Base-by-base conservation (phyloP, 495 filamentous ascomycete genomes). In the Arthonia radiata region DNA sequence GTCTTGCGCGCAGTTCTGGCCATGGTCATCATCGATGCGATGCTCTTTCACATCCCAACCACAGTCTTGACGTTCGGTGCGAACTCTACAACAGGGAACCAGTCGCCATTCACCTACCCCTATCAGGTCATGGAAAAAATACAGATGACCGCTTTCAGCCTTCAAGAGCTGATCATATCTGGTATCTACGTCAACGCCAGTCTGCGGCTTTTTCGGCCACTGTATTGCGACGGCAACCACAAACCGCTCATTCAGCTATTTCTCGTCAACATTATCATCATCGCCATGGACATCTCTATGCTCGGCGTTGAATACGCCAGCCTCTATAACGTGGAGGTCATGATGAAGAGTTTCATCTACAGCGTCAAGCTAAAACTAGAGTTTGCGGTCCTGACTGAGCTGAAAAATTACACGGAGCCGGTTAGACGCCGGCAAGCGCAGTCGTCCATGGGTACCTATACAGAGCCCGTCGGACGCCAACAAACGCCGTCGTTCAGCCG, bases 331-430 rank as follows among this genome's bases (percentile, higher is more conserved):
- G 53, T 67, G 38, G 56, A 71, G 43, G 61, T 61, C 15, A 57
- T 59, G 32, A 49, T 64, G 34, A 69, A 70, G 37, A 58, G 59
- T 15, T 51, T 59, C 29, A 46, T 69, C 17, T 72, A 72, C 47
- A 59, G 57, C 44, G 50, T 71, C 43, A 72, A 72, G 41, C 48
- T 72, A 16, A 70, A 71, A 39, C 49, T 72, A 15, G 67, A 72
- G 36, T 71, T 70, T 40, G 58, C 59, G 25, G 59, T 70, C 18
- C 53, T 72, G 16, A 61, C 65, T 27, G 52, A 53, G 10, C 41
- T 67, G 4, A n/a, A n/a, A n/a, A n/a, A n/a, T n/a, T n/a, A n/a
- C n/a, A n/a, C n/a, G n/a, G n/a, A n/a, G n/a, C n/a, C n/a, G n/a
- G n/a, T n/a, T n/a, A n/a, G n/a, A n/a, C n/a, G n/a, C n/a, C n/a